A percentile compares a stretch with the other conserved stretches of the same genome.
Evolutionary conservation across 352 stramenopile genomes (phyloP).

Genomic region (Phytophthora idaei): DNA sequence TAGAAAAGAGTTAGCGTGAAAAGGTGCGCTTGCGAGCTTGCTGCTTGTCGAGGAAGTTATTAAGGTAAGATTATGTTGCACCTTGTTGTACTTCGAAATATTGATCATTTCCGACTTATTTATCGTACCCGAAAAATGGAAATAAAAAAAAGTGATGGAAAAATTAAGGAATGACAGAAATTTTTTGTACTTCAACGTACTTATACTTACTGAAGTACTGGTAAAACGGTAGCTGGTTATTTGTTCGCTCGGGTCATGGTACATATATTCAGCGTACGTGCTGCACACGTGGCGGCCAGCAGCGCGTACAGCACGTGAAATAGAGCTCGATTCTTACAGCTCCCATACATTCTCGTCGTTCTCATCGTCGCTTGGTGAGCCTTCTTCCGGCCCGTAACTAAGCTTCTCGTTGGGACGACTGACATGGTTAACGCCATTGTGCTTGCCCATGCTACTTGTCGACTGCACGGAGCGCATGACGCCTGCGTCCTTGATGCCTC

Average conservation of each 20-base stretch:
- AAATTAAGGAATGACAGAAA: too few species aligned
- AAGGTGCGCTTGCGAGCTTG: slow-evolving; percentile 7
- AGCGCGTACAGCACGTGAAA: slow-evolving; percentile 13
- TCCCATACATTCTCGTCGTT: slow-evolving; percentile 42
- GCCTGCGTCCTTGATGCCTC: slow-evolving; percentile 21
- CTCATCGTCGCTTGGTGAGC: slow-evolving; percentile 18
- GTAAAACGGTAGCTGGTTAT: too few species aligned
- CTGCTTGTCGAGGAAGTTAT: too few species aligned
- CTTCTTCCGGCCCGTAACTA: slow-evolving; percentile 21
- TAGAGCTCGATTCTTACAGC: slow-evolving; percentile 22
- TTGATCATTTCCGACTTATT: too few species aligned
- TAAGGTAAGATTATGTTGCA: too few species aligned
- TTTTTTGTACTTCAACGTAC: too few species aligned
- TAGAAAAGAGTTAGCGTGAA: slow-evolving; percentile 18
- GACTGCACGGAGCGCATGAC: slow-evolving; percentile 29
- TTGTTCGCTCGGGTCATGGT: slow-evolving; percentile 9
- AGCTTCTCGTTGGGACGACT: slow-evolving; percentile 25
- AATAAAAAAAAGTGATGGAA: background rate
- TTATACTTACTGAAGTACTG: too few species aligned
- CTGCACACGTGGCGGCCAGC: background rate
- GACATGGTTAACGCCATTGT: background rate
- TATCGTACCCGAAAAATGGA: background rate
- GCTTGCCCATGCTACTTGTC: slow-evolving; percentile 25
- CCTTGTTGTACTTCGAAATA: too few species aligned
- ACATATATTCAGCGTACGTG: slow-evolving; percentile 20